phyloP scores from a whole-genome alignment of 2,329 filamentous ascomycete genomes.

The Colletotrichum kahawae region DNA sequence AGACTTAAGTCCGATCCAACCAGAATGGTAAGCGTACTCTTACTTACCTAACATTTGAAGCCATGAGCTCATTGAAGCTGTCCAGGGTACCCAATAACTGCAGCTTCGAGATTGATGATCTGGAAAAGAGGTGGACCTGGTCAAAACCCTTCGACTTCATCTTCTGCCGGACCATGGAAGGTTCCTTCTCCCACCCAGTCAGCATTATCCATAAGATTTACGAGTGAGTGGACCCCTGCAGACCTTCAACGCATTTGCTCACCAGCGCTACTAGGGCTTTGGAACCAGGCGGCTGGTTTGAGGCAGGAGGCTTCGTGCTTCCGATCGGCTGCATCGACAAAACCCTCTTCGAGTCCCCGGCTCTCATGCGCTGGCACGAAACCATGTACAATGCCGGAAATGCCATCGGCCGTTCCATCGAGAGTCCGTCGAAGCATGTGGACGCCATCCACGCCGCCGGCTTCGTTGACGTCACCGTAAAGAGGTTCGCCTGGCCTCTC shows the following conservation, averaged over 20 bases:
- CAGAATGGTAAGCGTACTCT: background rate
- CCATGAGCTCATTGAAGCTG: background rate
- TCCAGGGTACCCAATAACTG: background rate
- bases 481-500: background rate
- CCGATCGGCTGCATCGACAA: background rate
- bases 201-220: background rate
- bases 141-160: background rate
- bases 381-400: background rate
- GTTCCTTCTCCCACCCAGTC: background rate
- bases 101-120: background rate
- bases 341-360: background rate
- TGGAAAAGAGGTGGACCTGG: background rate
- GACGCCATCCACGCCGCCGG: background rate
- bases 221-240: background rate
- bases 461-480: background rate
- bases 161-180: background rate
- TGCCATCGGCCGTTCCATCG: background rate
- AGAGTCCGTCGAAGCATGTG: background rate
- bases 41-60: background rate
- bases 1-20: background rate
- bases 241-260: background rate
- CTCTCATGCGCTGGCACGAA: background rate
- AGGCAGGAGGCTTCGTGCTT: background rate
- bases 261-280: accelerated
- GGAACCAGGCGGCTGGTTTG: background rate